Base-by-base conservation (phyloP, 2,329 filamentous ascomycete species). In the Sporothrix protearum region DNA sequence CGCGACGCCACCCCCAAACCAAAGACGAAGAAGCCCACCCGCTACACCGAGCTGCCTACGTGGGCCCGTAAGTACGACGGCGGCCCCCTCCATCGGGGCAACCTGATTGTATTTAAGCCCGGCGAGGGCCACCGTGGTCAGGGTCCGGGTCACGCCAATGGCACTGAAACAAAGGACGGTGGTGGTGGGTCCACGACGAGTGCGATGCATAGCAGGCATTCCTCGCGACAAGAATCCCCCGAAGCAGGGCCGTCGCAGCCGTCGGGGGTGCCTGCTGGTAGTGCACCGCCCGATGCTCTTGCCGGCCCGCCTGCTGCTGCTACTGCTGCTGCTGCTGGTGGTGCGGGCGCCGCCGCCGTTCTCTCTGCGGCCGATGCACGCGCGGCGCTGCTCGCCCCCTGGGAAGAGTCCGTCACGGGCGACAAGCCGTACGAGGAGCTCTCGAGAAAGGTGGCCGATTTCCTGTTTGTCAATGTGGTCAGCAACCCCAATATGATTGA, bases 361-460 rank as follows among this genome's bases (percentile, higher is more conserved):
- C 68, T 77, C 6, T 64, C 75, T 2, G 71, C 76, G 30, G 75
- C 63, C 70, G 74, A 74, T 8, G 57, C 72, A 2, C 71, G 73
- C 1, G 42, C 73, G 1, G 74, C 71, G 76, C 55, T 82, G 30
- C 79, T 89, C 3, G 86, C 86, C 0, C 82, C 85, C 0, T 91
- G 89, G 89, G 89, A 92, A 76, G 81, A 85, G 30, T 88, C 89
- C 45, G 90, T 97, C 63, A 90, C 89, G 1, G 89, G 91, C 64
- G 83, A 87, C 10, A 88, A 89, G 73, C 92, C 92, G 0, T 86
- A 89, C 71, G 92, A 96, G 76, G 90, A 94, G 73, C 81, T 96
- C 12, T 89, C 89, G n/a, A 91, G 89, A 76, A 80, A 85, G 22
- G 85, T 97, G n/a, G 92, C 91, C 73, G 92, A 97, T 78, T 97